These are phyloP conservation scores for Phoma sp. DNA, from an alignment of 2,329 filamentous ascomycete genomes.

Conservation along the genomic window DNA sequence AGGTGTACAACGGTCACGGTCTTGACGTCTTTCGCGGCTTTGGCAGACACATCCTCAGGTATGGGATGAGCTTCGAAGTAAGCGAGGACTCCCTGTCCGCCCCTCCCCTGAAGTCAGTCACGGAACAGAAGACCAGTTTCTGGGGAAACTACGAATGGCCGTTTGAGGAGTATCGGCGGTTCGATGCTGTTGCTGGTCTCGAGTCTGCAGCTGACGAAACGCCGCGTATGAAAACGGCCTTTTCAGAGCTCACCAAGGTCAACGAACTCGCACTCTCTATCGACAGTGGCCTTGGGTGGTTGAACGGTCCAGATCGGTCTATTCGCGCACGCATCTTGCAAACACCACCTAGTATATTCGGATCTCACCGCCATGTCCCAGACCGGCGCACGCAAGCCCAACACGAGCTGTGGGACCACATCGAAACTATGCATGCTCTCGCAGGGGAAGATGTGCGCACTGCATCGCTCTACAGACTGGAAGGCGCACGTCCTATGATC, in stretches of 20 bases:
- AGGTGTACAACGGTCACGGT: slow-evolving; percentile 63
- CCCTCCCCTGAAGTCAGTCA: slow-evolving; percentile 64
- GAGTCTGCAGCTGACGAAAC: slow-evolving; percentile 71
- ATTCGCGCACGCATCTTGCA: slow-evolving; percentile 57
- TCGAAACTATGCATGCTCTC: slow-evolving; percentile 31
- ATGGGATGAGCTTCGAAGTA: slow-evolving; percentile 74
- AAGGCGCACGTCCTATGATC: slow-evolving; percentile 23
- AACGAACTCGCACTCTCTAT: slow-evolving; percentile 72
- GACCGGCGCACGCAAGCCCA: slow-evolving; percentile 50
- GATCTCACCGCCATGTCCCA: slow-evolving; percentile 46
- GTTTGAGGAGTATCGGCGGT: slow-evolving; percentile 65
- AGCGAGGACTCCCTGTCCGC: slow-evolving; percentile 59
- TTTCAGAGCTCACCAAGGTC: slow-evolving; percentile 63
- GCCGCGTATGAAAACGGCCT: slow-evolving; percentile 66
- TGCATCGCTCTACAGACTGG: slow-evolving; percentile 40
- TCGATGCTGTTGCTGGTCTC: slow-evolving; percentile 64
- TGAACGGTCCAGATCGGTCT: slow-evolving; percentile 67
- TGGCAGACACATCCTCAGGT: slow-evolving; percentile 66
- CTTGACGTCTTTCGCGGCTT: slow-evolving; percentile 69
- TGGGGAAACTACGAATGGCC: slow-evolving; percentile 74
- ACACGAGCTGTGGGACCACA: slow-evolving; percentile 46
- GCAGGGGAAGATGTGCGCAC: slow-evolving; percentile 33
- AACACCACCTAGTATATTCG: slow-evolving; percentile 57
- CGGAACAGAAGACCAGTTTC: slow-evolving; percentile 63
- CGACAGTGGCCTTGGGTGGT: slow-evolving; percentile 72